These are phyloP conservation scores for Avena atlantica DNA, from an alignment of 176 grass and related monocot genomes.

Conservation along the genomic window DNA sequence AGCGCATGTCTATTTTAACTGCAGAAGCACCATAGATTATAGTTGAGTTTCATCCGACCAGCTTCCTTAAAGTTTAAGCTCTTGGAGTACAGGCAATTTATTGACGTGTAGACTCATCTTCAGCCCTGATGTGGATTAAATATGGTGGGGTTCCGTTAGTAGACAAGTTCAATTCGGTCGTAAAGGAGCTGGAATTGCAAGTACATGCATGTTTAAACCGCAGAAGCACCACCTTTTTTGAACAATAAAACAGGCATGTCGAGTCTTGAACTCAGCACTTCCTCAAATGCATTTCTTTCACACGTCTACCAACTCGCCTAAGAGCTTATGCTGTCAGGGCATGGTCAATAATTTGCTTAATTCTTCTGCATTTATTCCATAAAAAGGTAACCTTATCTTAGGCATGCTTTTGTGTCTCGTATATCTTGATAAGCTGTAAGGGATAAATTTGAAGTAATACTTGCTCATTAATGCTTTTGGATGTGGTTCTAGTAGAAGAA, in stretches of 20 bases:
- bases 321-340: constrained; percentile 11
- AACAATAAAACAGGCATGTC: background rate
- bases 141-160: background rate
- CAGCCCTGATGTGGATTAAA: background rate
- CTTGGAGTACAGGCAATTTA: background rate
- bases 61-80: background rate
- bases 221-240: background rate
- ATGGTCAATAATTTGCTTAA: constrained; percentile 5
- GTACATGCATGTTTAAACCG: background rate
- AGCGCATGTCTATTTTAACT: background rate
- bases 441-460: constrained; percentile 3
- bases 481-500: constrained; percentile 10
- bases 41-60: background rate
- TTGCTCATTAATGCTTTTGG: background rate
- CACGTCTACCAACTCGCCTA: background rate
- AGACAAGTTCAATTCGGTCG: background rate
- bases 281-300: background rate
- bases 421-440: constrained; percentile 8
- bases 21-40: background rate
- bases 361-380: background rate
- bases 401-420: constrained; percentile 3
- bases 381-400: background rate
- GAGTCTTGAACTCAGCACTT: constrained; percentile 12
- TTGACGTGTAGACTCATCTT: constrained; percentile 25
- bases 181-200: constrained; percentile 1